phyloP scores from a whole-genome alignment of 164 flowering plant species.

The Liriodendron chinense region DNA sequence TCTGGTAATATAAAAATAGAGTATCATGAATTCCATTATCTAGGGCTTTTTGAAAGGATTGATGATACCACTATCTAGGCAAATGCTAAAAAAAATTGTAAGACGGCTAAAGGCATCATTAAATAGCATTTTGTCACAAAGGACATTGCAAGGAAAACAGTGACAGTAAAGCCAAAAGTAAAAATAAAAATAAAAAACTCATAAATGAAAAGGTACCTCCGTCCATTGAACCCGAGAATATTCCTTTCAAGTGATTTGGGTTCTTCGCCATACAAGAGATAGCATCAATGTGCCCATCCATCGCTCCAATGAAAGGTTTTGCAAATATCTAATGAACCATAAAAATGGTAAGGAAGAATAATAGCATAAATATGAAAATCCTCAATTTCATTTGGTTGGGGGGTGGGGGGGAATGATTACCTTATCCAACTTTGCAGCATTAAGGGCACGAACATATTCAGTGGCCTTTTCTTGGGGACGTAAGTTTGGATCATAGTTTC shows the following conservation, averaged over 20 bases:
- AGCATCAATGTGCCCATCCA: conserved; percentile 89
- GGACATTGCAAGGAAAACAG: too few relatives aligned
- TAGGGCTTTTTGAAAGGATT: too few relatives aligned
- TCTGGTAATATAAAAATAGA: too few relatives aligned
- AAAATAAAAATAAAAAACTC: neutral
- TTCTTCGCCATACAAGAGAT: conserved; percentile 93
- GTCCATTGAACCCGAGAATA: conserved; percentile 94
- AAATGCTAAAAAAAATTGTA: neutral
- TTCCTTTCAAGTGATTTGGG: conserved; percentile 75
- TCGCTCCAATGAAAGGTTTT: conserved; percentile 85
- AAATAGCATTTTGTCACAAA: too few relatives aligned
- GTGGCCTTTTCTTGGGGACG: conserved; percentile 78
- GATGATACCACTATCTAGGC: too few relatives aligned
- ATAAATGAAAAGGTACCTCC: conserved; percentile 58
- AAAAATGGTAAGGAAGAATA: neutral
- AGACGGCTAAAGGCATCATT: too few relatives aligned
- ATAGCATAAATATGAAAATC: neutral
- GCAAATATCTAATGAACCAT: conserved; percentile 68
- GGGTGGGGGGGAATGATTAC: conserved; percentile 24
- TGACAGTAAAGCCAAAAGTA: neutral
- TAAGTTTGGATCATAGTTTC: conserved; percentile 77
- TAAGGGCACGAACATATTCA: conserved; percentile 85
- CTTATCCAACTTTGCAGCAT: conserved; percentile 92
- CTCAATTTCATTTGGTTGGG: neutral
- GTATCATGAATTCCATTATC: too few relatives aligned